Evolutionary conservation across 2,329 filamentous ascomycete species (phyloP), one percentile per base, ranked within the genome.

Genomic region (Aspergillus uvarum): DNA sequence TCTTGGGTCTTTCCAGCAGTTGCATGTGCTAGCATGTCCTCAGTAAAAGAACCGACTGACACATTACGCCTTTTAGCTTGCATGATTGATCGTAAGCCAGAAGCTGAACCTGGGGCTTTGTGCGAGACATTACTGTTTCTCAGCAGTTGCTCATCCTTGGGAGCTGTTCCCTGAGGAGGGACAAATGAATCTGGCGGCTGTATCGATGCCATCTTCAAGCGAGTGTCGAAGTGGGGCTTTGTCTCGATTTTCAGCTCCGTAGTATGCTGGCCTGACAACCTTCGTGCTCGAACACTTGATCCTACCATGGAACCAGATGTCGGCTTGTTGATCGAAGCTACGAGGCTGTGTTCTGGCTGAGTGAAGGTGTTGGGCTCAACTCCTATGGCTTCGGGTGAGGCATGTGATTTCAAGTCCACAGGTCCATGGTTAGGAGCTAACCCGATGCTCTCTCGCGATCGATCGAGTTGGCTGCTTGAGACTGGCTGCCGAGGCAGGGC

Each of bases 231-330:
- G 66, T 68, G 72, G 64, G 75, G 54, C 73, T 77, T 78, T 11
- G 92, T 97, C 74, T 97, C 91, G 58, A 98, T 97, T 77, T 92
- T 96, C 54, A 98, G 80, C 69, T 93, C 90, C 72, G 90, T 93
- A 14, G 85, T 80, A 68, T 91, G 91, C 67, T 91, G 88, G 7
- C 89, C 90, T 3, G 93, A 96, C 32, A 96, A 79, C 63, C 93
- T 85, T 61, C 93, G 85, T 67, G 84, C 91, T 56, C 91, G 85
- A 54, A 96, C 90, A 47, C 87, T 82, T 59, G 75, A 75, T 22
- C 51, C 56, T 8, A 55, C 51, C n/a, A 21, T 44, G 44, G 57
- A 44, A 22, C 42, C 55, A 49, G 55, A 53, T 10, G 55, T 21
- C 14, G 58, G 42, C 24, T 62, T 61, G 8, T 61, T 38, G 24